Percentiles rank a stretch among this genome's conserved stretches.
Conservation (phyloP, 164 flowering plant species). For the Berberis vulgaris region DNA sequence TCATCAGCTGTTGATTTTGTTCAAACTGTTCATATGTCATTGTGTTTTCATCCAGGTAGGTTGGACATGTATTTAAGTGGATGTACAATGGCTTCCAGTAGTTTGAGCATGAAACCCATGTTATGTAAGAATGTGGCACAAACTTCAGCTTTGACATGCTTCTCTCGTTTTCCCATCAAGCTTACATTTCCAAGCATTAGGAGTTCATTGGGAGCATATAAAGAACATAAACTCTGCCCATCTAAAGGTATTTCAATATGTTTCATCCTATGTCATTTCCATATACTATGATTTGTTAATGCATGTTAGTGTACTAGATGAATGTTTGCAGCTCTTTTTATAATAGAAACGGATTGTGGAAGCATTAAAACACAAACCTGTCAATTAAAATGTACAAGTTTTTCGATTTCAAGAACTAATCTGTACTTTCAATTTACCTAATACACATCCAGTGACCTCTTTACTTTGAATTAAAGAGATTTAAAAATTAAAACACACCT, state of each 20-base stretch:
- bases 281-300: background rate
- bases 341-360: background rate
- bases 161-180: conserved; percentile 5
- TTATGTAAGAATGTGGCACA: conserved; percentile 13
- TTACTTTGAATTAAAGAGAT: no score
- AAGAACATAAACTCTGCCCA: conserved; percentile 11
- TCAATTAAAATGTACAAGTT: no score
- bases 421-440: no score
- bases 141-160: conserved; percentile 8
- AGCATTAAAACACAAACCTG: no score
- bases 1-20: no score
- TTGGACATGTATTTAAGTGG: conserved; percentile 28
- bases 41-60: conserved; percentile 6
- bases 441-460: no score
- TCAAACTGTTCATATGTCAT: no score
- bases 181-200: conserved; percentile 9
- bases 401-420: no score
- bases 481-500: no score
- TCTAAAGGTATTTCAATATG: conserved; percentile 13
- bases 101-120: conserved; percentile 13
- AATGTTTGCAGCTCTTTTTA: background rate
- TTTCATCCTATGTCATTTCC: background rate
- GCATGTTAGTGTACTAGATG: background rate
- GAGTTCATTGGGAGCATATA: conserved; percentile 16
- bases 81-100: conserved; percentile 22